Evolutionary conservation across 176 grass and related monocot species (phyloP), one percentile per base, ranked within the genome.

Genomic region (Elymus sibiricus): DNA sequence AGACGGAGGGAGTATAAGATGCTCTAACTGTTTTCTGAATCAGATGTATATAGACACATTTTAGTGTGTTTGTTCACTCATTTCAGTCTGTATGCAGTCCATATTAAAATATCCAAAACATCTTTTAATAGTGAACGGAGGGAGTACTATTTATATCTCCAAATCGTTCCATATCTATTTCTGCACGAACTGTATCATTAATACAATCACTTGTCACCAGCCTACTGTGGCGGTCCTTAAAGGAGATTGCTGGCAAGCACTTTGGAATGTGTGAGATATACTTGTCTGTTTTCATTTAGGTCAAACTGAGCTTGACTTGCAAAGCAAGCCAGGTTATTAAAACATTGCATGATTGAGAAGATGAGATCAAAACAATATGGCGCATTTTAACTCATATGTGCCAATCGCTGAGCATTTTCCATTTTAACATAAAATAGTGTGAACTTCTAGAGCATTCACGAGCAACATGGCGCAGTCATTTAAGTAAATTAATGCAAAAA

Each of bases 221-320:
- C 70, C 42, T 74, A 76, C 46, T 76, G 60, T 38, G 67, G 67
- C 29, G n/a, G 10, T 74, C 71, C 44, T 67, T 90, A 66, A 73
- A 64, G 22, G 80, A 21, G 21, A 29, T 73, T 21, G 5, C 63
- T 3, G 19, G 28, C 9, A 5, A 82, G 79, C 17, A 71, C 73
- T 73, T 53, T 58, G 19, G 67, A 80, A 47, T 76, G 39, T 32
- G 38, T 62, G 55, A 5, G 51, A 29, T 29, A 32, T 49, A 5
- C 47, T 74, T 63, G 71, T 49, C 71, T 47, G 13, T 47, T 10
- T 13, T 27, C 38, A 74, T 5, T 26, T 24, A 21, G 26, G 71
- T 59, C 38, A 21, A 14, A 49, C 4, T 47, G 2, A 29, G 74
- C 63, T 64, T 12, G 14, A 81, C n/a, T 64, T 81, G 11, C n/a